Base-by-base conservation (phyloP, 2,329 filamentous ascomycete species). In the Lachnellula willkommii region DNA sequence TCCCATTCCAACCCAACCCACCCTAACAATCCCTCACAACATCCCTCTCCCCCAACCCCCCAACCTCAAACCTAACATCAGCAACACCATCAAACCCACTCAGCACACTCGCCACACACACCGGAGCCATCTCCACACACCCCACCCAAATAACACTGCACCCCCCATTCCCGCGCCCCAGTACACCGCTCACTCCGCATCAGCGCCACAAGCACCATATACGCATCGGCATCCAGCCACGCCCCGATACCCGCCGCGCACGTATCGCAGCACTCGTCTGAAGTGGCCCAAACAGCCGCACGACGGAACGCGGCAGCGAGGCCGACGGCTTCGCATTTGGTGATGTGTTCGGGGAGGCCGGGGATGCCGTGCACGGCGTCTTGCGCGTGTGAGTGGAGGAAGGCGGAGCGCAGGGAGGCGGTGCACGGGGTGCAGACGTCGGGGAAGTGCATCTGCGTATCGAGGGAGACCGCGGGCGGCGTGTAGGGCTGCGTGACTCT, bases 91-190 rank as follows among this genome's bases (percentile, higher is more conserved):
- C 52, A 37, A 54, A 54, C 11, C 52, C 46, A 6, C 20, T 22
- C 4, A 50, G n/a, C 8, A 54, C 36, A 17, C 46, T 42, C 11
- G 52, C 46, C 5, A 54, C 52, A 28, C 17, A 35, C 8, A 54
- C 32, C 15, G 52, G 52, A n/a, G 36, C 48, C 22, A 54, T 48
- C 15, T 47, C 35, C 35, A 54, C 45, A 32, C 52, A 54, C 3
- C 32, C 43, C 26, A 54, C 43, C 43, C 12, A 49, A 22, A 40
- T 54, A 54, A 48, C 39, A 14, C 35, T 54, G 52, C 12, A 54
- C 22, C 2, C 42, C 32, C 52, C 52, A 54, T 20, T 54, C 52
- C 28, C 26, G 47, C 5, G 52, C 26, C 2, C 32, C 39, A 11
- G 35, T 48, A 9, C 35, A 22, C 28, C 37, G 42, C 36, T 54